Base-by-base conservation (phyloP, 768 basidiomycete species). In the Lentinula raphanica region DNA sequence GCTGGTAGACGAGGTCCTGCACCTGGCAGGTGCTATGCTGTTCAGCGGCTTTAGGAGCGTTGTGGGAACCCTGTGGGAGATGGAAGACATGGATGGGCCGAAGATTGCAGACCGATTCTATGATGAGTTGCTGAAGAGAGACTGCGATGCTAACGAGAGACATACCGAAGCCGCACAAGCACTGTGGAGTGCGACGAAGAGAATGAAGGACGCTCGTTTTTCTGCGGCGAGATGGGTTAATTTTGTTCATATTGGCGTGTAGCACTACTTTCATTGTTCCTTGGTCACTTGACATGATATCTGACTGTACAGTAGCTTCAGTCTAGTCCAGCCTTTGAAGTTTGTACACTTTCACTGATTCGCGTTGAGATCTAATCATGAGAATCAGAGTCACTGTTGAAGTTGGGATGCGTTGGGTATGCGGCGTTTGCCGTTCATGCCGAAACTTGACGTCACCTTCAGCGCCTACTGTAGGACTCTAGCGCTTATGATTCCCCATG, bases 21-120 rank as follows among this genome's bases (percentile, higher is more conserved):
- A 72, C 29, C 70, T 74, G 6, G 72, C 72, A 1, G 65, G 71
- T 1, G 73, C 66, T 21, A 64, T 75, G 64, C 72, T 71, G 31
- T 74, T 74, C 45, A 58, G 64, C 0, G 72, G 72, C 1, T 74
- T 72, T 46, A 55, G 69, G 23, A 64, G 70, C 31, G 74, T 74
- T 17, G 64, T 75, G 4, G 72, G 70, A 32, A 72, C 74, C 28
- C 62, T 72, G 62, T 71, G 72, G 71, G 64, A 21, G 44, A 57
- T 57, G 40, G 21, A 9, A 8, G 56, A 57, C 31, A 29, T 19
- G 17, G 56, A 57, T 21, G 56, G 42, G 5, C 56, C 56, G 4
- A 45, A 19, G 9, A 11, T 57, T 4, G 31, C 56, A 5, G n/a
- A 49, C 17, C 28, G 13, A 5, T 57, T 57, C 39, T 57, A 57